Evolutionary conservation across 495 filamentous ascomycete species (phyloP), one percentile per base, ranked within the genome.

Genomic region (Xanthoparmelia taractica): DNA sequence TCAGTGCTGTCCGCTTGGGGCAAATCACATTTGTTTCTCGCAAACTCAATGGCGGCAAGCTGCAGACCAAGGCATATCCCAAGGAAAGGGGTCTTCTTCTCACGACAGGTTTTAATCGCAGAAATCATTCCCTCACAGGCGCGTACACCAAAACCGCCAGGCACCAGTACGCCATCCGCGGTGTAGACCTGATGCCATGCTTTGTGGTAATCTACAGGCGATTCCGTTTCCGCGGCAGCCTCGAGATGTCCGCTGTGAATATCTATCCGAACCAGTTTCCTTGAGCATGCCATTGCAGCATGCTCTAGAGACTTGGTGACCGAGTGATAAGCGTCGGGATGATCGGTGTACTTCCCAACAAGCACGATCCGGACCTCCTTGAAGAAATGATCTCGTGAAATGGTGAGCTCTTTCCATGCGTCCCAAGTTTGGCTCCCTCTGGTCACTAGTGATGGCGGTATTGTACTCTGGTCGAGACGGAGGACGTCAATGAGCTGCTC

Each of bases 41-140:
- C 90, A 64, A 82, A 90, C 70, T 97, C 93, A 65, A 96, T 88
- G 20, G 96, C 92, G 23, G 94, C 92, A 43, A 96, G 78, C 73
- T 98, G 94, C 85, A 98, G 89, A 43, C 94, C 94, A 20, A 98
- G 83, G 73, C 94, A 98, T 61, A 98, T 88, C 59, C 94, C 93
- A 11, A 97, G 81, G 76, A 87, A 96, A 29, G 93, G 93, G 6
- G 79, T 81, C 47, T 87, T 86, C 64, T 90, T 86, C 55, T 87
- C 85, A 41, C 94, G 87, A 12, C 93, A 91, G 87, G 88, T 96
- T 52, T 85, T 84, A 37, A 87, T 85, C 3, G 87, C 90, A 59
- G 82, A 76, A 65, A 97, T 87, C 92, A 97, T 98, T 57, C 94
- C 94, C 64, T 88, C 84, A 0, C 84, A 90, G 47, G 89, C 94